Base-by-base conservation (phyloP, 148 eudicot genomes). In the Rhododendron simsii region DNA sequence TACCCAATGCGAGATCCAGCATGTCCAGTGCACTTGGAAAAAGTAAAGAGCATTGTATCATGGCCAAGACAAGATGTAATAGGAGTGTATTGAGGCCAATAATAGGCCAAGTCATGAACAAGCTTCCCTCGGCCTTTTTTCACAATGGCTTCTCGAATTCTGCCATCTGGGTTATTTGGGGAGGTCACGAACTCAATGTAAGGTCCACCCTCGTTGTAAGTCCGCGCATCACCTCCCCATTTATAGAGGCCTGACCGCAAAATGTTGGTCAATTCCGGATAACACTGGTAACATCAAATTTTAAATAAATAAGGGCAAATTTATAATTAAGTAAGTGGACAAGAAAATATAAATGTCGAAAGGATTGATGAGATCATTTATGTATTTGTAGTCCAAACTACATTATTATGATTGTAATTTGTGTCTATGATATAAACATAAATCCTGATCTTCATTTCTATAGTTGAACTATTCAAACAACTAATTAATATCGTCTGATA, bases 1-100 rank as follows among this genome's bases (percentile, higher is more conserved):
- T 85, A 96, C 99, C 99, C 99, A 45, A 96, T 88, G 81, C 99
- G 90, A 5, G 95, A 92, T 26, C 99, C 98, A 15, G 99, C 99
- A 81, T 96, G 98, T 28, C 99, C 99, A 2, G 95, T 92, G 90
- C 91, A 91, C 89, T 96, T 96, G 65, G 99, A 96, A 63, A 90
- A 63, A 2, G 98, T 95, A 81, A 96, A 96, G 0, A 96, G 88
- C 99, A 96, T 95, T 50, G 93, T 74, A 73, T 94, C 98, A 69
- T 82, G 84, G 74, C 89, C 89, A 45, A 90, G 89, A 3, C 89
- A 78, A 3, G 81, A 33, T 35, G 96, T 90, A 13, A 96, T 95
- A 53, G 99, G 89, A 21, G 98, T 92, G 83, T 92, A 94, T 33
- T 96, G 98, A 2, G 98, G 98, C 98, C 98, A 96, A 61, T 50